Evolutionary conservation across 257 asterid species (phyloP).

Genomic region (Solanum habrochaites): DNA sequence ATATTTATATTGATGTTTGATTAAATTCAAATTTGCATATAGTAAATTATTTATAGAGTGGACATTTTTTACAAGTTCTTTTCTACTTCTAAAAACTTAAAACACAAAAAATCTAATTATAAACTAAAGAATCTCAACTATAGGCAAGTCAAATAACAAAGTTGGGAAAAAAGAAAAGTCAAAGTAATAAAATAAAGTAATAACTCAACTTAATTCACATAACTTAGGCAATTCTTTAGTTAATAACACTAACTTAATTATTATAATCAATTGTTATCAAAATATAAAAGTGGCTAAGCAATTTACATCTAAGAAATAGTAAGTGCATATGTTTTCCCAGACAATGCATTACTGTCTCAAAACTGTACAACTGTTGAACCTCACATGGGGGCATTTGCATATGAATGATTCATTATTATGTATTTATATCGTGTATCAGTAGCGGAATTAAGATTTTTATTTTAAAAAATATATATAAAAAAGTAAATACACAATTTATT

Average conservation of each 20-base stretch:
- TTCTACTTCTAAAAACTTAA: neutral
- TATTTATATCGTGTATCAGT: accelerated
- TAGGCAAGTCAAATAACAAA: neutral
- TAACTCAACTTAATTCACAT: neutral
- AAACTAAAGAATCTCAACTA: neutral
- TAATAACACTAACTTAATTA: neutral
- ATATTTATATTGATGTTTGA: neutral
- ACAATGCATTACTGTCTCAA: neutral
- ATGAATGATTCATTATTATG: neutral
- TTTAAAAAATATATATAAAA: neutral
- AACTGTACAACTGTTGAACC: neutral
- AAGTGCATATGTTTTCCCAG: neutral
- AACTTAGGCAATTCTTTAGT: neutral
- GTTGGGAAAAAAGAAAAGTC: no score
- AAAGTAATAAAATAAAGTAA: no score
- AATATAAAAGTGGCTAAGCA: neutral
- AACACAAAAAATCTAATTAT: neutral
- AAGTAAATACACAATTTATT: no score
- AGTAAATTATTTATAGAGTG: neutral
- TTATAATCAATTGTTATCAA: neutral
- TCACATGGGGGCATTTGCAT: neutral
- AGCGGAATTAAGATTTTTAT: neutral
- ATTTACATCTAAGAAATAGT: neutral
- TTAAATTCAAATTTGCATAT: neutral
- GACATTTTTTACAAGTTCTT: neutral